Conservation (phyloP, 306 rosid species). For the Sesbania bispinosa region DNA sequence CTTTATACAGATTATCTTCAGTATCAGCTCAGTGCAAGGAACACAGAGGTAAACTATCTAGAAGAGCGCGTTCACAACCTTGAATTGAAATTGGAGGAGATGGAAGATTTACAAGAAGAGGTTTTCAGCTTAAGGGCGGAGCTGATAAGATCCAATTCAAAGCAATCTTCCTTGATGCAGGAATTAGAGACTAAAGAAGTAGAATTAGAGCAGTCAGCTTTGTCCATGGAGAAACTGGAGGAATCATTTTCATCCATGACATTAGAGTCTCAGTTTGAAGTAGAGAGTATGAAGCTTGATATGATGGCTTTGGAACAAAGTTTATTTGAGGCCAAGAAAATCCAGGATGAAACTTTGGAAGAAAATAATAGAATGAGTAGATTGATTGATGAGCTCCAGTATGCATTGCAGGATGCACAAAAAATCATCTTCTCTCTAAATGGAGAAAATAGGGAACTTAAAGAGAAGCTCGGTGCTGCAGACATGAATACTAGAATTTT, state of each 20-base stretch:
- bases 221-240: constrained; percentile 60
- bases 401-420: constrained; percentile 46
- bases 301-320: constrained; percentile 70
- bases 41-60: constrained; percentile 52
- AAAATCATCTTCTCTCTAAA: constrained; percentile 34
- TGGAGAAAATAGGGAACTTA: constrained; percentile 59
- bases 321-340: constrained; percentile 58
- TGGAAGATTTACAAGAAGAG: constrained; percentile 46
- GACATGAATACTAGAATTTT: constrained; percentile 42
- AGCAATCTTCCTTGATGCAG: constrained; percentile 50
- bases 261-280: constrained; percentile 87
- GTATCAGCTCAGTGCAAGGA: constrained; percentile 70
- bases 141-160: constrained; percentile 47
- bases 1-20: constrained; percentile 76
- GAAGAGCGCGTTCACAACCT: constrained; percentile 49
- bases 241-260: constrained; percentile 64
- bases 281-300: constrained; percentile 86
- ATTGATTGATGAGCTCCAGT: constrained; percentile 53
- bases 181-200: constrained; percentile 58
- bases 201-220: constrained; percentile 53
- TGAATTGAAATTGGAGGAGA: constrained; percentile 51
- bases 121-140: constrained; percentile 60
- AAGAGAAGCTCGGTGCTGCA: constrained; percentile 45
- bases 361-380: constrained; percentile 49
- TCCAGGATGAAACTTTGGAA: constrained; percentile 59